A percentile compares a stretch with the other conserved stretches of the same genome.
Conservation (phyloP, 169 alveolate genomes). For the Babesia bovis region DNA sequence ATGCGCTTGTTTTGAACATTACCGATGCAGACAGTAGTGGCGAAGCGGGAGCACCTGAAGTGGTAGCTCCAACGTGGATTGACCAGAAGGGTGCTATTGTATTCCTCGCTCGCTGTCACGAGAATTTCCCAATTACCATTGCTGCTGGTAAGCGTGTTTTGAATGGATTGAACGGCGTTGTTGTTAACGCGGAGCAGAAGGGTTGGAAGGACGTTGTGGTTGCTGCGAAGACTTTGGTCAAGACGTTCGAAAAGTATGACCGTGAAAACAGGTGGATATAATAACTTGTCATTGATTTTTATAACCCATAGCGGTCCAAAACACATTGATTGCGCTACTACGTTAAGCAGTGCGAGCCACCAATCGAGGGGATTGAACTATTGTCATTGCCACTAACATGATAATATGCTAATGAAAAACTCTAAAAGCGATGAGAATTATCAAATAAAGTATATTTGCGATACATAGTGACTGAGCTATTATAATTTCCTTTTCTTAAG, state of each 20-base stretch:
- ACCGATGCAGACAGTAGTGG: conserved; percentile 15
- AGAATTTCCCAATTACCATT: conserved; percentile 44
- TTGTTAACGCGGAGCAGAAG: conserved; percentile 29
- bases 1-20: conserved; percentile 24
- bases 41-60: background rate
- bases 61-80: conserved; percentile 36
- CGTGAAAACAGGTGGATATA: conserved; percentile 47
- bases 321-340: no score
- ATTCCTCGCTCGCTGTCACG: conserved; percentile 53
- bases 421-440: no score
- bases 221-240: conserved; percentile 60
- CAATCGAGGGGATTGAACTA: no score
- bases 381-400: no score
- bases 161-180: conserved; percentile 33
- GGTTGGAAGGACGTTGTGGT: conserved; percentile 65
- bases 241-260: conserved; percentile 53
- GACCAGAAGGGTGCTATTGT: conserved; percentile 59
- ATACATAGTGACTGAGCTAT: no score
- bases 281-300: no score
- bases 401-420: no score
- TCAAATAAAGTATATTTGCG: no score
- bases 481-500: background rate
- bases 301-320: no score
- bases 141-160: conserved; percentile 37
- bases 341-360: no score